A percentile compares a stretch with the other conserved stretches of the same genome.
These are phyloP conservation scores for Lasiodiplodia sp. DNA, from an alignment of 2,329 filamentous ascomycete species.

Conservation along the genomic window DNA sequence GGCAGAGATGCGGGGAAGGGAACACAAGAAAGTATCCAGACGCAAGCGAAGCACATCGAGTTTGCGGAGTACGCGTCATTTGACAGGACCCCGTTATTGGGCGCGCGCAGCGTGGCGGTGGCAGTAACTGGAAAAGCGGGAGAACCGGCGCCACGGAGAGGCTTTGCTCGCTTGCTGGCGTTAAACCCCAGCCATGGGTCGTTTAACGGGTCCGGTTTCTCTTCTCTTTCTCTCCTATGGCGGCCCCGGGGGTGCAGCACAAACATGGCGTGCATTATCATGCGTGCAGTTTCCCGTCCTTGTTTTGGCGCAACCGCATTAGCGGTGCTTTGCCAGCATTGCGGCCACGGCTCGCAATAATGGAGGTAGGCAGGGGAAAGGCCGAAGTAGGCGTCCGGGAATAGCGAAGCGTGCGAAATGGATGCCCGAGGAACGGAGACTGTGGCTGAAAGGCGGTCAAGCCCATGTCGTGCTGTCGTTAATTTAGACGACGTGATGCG, in stretches of 20 bases:
- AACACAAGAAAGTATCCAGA: not conserved
- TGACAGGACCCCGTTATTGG: not conserved
- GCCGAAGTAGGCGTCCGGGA: not conserved
- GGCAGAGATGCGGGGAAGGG: not conserved
- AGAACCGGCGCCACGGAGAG: not conserved
- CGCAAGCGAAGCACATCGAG: not conserved
- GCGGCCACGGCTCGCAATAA: not conserved
- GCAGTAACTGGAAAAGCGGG: not conserved
- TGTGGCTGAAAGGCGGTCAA: not conserved
- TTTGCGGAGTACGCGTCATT: not conserved
- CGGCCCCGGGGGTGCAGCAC: not conserved
- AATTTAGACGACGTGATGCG: not conserved
- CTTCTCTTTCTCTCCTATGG: not conserved
- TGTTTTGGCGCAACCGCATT: not conserved
- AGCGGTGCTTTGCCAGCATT: not conserved
- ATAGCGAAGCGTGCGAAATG: not conserved
- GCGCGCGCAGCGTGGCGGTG: not conserved
- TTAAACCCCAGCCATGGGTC: not conserved
- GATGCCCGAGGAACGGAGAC: not conserved
- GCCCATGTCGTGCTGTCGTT: not conserved
- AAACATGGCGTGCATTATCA: not conserved
- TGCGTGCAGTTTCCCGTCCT: not conserved
- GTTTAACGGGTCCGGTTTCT: not conserved
- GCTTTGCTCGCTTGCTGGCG: not conserved
- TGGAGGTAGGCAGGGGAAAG: not conserved